These are phyloP conservation scores for Geoglossum cookeanum DNA, from an alignment of 2,329 filamentous ascomycete species.

Conservation along the genomic window DNA sequence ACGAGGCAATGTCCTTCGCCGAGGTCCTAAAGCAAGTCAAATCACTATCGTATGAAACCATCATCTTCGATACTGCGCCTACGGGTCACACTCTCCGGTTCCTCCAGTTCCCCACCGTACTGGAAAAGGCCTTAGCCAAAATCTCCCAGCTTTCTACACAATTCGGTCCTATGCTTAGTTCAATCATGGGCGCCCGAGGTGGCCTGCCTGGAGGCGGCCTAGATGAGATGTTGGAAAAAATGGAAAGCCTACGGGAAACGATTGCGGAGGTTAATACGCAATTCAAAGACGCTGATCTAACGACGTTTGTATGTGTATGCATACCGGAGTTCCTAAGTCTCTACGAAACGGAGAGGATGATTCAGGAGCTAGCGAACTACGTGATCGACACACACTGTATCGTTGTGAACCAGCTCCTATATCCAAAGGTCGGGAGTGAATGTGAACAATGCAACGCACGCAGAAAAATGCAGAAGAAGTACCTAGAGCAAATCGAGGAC, in stretches of 20 bases:
- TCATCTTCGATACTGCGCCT: slow-evolving; percentile 96
- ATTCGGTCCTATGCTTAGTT: slow-evolving; percentile 51
- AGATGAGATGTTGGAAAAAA: slow-evolving; percentile 80
- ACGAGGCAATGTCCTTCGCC: slow-evolving; percentile 98
- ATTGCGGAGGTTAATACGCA: slow-evolving; percentile 93
- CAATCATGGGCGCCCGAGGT: slow-evolving; percentile 62
- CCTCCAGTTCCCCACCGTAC: slow-evolving; percentile 91
- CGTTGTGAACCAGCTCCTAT: slow-evolving; percentile 93
- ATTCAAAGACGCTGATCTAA: slow-evolving; percentile 91
- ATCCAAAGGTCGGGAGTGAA: slow-evolving; percentile 64
- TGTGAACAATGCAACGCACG: slow-evolving; percentile 93
- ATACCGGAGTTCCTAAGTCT: slow-evolving; percentile 93
- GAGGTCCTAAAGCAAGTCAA: slow-evolving; percentile 99
- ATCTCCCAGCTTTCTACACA: slow-evolving; percentile 83
- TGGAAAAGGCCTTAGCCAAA: slow-evolving; percentile 97
- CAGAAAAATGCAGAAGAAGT: slow-evolving; percentile 98
- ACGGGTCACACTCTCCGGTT: slow-evolving; percentile 97
- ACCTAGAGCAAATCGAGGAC: slow-evolving; percentile 95
- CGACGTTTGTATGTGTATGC: slow-evolving; percentile 95
- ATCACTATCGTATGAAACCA: slow-evolving; percentile 93
- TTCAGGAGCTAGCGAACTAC: slow-evolving; percentile 87
- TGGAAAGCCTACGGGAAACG: slow-evolving; percentile 81
- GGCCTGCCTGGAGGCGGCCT: slow-evolving; percentile 79
- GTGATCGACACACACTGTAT: slow-evolving; percentile 93
- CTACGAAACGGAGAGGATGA: slow-evolving; percentile 99